Base-by-base conservation (phyloP, 371 early-diverging fungal species). In the Mucor racemosus region DNA sequence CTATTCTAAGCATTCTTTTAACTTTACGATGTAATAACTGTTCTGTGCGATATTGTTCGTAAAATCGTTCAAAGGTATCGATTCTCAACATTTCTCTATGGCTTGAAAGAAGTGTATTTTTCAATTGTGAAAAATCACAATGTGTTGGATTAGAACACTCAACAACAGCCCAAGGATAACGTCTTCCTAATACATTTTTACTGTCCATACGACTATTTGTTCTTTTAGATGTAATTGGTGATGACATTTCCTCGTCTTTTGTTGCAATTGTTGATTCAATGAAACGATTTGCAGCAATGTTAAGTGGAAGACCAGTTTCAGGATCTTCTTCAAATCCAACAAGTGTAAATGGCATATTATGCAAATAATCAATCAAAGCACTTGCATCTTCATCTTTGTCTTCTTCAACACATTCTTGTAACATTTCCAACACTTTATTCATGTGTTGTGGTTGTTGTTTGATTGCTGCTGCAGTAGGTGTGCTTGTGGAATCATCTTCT, bases 151-250 rank as follows among this genome's bases (percentile, higher is more conserved):
- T 88, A 65, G 79, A 77, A 64, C 94, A 92, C 73, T 97, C 94
- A 31, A 99, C 88, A 42, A 91, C 77, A 44, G 99, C 99, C 99
- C 99, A 99, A 10, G 97, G 95, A 86, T 98, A 99, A 73, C 92
- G 88, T 62, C 99, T 91, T 65, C 99, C 98, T 3, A 81, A 60
- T 13, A 73, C 19, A 26, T 50, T 26, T 11, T 53, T 53, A 21
- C 31, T 53, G 31, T 53, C 26, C 14, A 53, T 31, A 21, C 31
- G 53, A 33, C 54, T 26, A 9, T 31, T 39, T 11, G 13, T 48
- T 11, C 13, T 36, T 35, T 33, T 33, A n/a, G 17, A n/a, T 15
- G 60, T 46, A 14, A 36, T 19, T 10, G 60, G 60, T 0, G 60
- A 41, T 13, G 44, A 8, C 90, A 77, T 63, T 86, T 71, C 67